phyloP scores from a whole-genome alignment of 352 stramenopile genomes.

The Pythium guiyangense region DNA sequence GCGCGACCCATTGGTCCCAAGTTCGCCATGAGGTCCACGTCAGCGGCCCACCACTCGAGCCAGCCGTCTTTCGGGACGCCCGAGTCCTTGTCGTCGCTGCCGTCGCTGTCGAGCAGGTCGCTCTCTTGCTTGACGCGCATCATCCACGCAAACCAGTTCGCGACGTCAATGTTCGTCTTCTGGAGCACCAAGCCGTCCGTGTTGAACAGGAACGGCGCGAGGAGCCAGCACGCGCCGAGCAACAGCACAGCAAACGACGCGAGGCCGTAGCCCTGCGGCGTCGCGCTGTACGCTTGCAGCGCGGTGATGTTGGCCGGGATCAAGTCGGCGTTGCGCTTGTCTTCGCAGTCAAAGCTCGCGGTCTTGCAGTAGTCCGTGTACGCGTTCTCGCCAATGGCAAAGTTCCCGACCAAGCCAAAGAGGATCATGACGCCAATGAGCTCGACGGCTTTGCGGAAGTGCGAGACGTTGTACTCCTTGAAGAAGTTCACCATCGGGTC shows the following conservation, averaged over 20 bases:
- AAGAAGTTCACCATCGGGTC: conserved; percentile 88
- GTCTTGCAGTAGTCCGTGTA: conserved; percentile 42
- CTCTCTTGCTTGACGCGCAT: conserved; percentile 52
- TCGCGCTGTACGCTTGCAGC: conserved; percentile 43
- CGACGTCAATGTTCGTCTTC: conserved; percentile 79
- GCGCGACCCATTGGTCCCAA: conserved; percentile 62
- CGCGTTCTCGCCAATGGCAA: conserved; percentile 54
- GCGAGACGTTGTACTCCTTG: conserved; percentile 83
- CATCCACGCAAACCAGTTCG: conserved; percentile 86
- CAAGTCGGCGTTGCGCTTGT: conserved; percentile 23
- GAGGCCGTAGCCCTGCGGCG: conserved; percentile 73
- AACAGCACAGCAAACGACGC: conserved; percentile 81
- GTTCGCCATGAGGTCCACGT: conserved; percentile 67
- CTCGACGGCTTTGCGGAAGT: conserved; percentile 87
- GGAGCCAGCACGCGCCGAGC: conserved; percentile 75
- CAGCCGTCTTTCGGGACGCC: conserved; percentile 61
- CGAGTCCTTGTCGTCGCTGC: conserved; percentile 22
- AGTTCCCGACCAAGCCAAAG: conserved; percentile 74
- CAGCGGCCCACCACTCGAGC: conserved; percentile 68
- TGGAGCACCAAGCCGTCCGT: conserved; percentile 83
- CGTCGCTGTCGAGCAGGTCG: conserved; percentile 23
- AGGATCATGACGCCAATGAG: conserved; percentile 84
- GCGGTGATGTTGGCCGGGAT: conserved; percentile 72
- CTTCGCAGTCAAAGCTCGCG: conserved; percentile 36
- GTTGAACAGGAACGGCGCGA: conserved; percentile 86